These are phyloP conservation scores for Coemansia furcata DNA, from an alignment of 192 early-diverging fungal genomes.

Conservation along the genomic window DNA sequence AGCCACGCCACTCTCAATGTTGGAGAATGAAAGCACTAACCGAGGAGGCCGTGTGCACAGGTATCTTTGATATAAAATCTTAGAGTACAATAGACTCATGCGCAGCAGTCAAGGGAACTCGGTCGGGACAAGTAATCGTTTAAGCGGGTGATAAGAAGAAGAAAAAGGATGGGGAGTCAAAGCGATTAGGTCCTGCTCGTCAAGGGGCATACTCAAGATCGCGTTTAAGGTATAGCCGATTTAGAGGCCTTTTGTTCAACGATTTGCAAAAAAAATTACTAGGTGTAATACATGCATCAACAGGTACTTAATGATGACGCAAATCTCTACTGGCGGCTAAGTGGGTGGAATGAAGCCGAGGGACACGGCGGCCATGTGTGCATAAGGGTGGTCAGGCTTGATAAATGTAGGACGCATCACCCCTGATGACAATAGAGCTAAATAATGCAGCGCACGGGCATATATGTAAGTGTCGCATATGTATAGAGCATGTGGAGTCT, in stretches of 20 bases:
- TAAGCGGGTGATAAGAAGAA: neutral
- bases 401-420: neutral
- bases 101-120: neutral
- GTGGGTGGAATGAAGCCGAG: neutral
- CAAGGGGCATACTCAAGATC: neutral
- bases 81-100: neutral
- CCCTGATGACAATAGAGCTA: neutral
- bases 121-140: neutral
- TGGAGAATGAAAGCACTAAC: neutral
- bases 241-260: neutral
- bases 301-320: neutral
- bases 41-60: neutral
- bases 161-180: neutral
- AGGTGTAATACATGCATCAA: neutral
- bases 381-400: neutral
- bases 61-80: neutral
- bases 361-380: neutral
- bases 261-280: neutral
- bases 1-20: neutral
- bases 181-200: neutral
- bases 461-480: conserved; percentile 6
- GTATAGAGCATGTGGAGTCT: neutral
- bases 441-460: conserved; percentile 7
- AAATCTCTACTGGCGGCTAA: neutral
- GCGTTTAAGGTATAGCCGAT: neutral